Evolutionary conservation across 345 rosid species (phyloP).

Genomic region (Populus euphratica): DNA sequence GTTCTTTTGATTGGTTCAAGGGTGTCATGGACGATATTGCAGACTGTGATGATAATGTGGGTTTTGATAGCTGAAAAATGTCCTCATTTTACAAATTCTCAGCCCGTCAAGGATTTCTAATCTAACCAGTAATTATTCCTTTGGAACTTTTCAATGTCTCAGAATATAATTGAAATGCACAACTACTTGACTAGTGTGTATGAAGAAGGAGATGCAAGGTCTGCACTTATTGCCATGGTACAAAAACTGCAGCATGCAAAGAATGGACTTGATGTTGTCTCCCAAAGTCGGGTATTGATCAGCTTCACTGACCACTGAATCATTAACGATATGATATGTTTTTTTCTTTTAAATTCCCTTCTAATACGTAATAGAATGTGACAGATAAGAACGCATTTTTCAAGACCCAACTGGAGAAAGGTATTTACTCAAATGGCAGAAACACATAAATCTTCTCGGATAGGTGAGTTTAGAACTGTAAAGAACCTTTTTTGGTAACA

Average conservation of each 20-base stretch:
- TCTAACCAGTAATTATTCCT: not conserved
- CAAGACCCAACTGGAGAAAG: constrained; percentile 94
- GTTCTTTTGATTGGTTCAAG: constrained; percentile 95
- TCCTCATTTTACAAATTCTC: not conserved
- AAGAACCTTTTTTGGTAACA: no score
- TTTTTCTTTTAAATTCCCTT: not conserved
- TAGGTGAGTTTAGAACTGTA: constrained; percentile 38
- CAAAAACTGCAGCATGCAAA: constrained; percentile 92
- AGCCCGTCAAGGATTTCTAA: not conserved
- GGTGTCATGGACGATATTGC: constrained; percentile 99
- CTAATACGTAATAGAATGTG: not conserved
- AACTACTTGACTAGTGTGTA: constrained; percentile 93
- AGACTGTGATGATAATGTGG: constrained; percentile 59
- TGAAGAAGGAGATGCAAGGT: constrained; percentile 97
- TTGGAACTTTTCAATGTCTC: constrained; percentile 9
- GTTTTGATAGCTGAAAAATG: not conserved
- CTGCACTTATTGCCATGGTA: constrained; percentile 89
- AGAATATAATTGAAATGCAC: constrained; percentile 96
- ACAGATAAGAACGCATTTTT: constrained; percentile 92
- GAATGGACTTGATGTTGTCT: constrained; percentile 86
- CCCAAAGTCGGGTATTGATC: constrained; percentile 72
- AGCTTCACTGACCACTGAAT: not conserved
- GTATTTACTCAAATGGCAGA: constrained; percentile 65
- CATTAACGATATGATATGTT: not conserved
- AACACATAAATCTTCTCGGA: constrained; percentile 56